These are phyloP conservation scores for Ceratocystis ficicola DNA, from an alignment of 2,329 filamentous ascomycete genomes.

Conservation along the genomic window DNA sequence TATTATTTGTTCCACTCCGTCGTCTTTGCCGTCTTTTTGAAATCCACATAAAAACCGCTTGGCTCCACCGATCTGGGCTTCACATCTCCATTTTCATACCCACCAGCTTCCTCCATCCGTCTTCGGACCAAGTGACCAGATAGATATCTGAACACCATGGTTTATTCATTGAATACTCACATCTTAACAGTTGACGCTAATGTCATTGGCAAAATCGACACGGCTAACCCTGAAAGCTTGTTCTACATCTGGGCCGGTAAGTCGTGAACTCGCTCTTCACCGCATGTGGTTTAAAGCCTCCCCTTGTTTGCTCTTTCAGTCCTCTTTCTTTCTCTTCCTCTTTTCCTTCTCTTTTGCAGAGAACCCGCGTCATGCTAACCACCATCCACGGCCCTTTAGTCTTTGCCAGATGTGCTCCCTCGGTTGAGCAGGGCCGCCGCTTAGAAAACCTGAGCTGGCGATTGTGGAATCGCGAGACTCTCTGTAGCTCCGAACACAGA, in stretches of 20 bases:
- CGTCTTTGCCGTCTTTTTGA: slow-evolving; percentile 12
- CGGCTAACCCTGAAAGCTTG: slow-evolving; percentile 78
- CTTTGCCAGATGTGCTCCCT: slow-evolving; percentile 87
- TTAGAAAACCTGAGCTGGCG: slow-evolving; percentile 95
- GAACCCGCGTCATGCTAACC: background rate
- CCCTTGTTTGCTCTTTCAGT: background rate
- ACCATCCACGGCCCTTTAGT: slow-evolving; percentile 40
- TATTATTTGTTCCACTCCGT: background rate
- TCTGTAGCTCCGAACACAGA: slow-evolving; percentile 54
- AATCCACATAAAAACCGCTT: slow-evolving; percentile 18
- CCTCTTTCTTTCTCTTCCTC: background rate
- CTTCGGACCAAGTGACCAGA: slow-evolving; percentile 31
- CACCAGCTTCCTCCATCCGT: slow-evolving; percentile 19
- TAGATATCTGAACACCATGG: slow-evolving; percentile 47
- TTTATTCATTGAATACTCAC: slow-evolving; percentile 67
- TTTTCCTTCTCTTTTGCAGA: background rate
- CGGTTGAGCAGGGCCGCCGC: slow-evolving; percentile 81
- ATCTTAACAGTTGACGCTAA: slow-evolving; percentile 85
- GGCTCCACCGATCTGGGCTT: slow-evolving; percentile 8
- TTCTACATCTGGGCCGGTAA: slow-evolving; percentile 96
- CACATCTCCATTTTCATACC: slow-evolving; percentile 23
- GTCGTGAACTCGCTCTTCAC: slow-evolving; percentile 29
- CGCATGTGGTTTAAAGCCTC: background rate
- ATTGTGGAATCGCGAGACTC: slow-evolving; percentile 85
- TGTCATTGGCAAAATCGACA: slow-evolving; percentile 90